Base-by-base conservation (phyloP, 2,329 filamentous ascomycete species). In the Ramularia endophylla region DNA sequence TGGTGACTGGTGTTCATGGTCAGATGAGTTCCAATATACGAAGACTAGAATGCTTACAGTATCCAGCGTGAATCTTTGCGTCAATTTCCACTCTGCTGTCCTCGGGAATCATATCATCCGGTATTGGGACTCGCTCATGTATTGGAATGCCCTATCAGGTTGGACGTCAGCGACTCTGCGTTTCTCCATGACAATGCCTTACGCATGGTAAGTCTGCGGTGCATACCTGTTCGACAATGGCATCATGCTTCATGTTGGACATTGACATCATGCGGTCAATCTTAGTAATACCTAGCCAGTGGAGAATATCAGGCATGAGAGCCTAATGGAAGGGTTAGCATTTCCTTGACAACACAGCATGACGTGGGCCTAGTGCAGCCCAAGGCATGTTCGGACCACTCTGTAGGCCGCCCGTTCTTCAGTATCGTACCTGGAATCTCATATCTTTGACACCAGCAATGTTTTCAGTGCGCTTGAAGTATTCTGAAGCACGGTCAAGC, bases 81-180 rank as follows among this genome's bases (percentile, higher is more conserved):
- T 97, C 92, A 59, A 97, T 98, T 66, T 98, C 92, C n/a, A 97
- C 92, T 52, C 90, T 76, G 39, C 88, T 94, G 66, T 97, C 92
- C 49, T 83, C 86, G 9, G 92, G 92, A 56, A 97, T 95, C 77
- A 92, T 81, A 22, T 92, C 85, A 52, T 94, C 87, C 3, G 90
- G 92, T 50, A 97, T 87, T 46, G 94, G 88, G 35, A 97, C 81
- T 35, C 51, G 35, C 41, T 53, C 51, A 32, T 50, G 46, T 13
- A 53, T 53, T n/a, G 51, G 51, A 32, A 53, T 53, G 12, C 51
- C 51, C 25, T 53, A 47, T 25, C 22, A 11, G 11, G n/a, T n/a
- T n/a, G n/a, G 11, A 25, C 6, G 11, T 25, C 22, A 25, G 22
- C 22, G n/a, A n/a, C 11, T 25, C 22, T 25, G 22, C 22, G 11